phyloP scores from a whole-genome alignment of 2,329 filamentous ascomycete species.

The Aspergillus pseudonomiae region DNA sequence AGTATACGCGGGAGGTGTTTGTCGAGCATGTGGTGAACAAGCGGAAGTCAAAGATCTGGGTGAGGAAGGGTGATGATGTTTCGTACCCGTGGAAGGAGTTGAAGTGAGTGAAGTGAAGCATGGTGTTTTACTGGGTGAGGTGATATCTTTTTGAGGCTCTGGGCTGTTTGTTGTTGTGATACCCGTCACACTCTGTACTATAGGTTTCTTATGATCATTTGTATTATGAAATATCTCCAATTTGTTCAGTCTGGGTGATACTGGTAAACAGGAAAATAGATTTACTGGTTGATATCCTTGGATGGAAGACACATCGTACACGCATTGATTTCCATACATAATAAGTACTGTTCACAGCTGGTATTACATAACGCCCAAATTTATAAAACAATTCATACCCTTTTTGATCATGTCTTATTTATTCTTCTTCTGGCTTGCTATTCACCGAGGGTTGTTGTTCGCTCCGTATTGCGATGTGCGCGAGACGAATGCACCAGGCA shows the following conservation, averaged over 20 bases:
- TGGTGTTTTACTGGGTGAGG: not conserved
- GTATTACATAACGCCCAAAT: not conserved
- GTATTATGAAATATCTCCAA: not conserved
- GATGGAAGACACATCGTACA: constrained; percentile 1
- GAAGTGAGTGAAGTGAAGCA: constrained; percentile 25
- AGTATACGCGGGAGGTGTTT: constrained; percentile 77
- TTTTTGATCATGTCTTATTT: not conserved
- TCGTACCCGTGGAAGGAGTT: constrained; percentile 64
- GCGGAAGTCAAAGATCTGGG: constrained; percentile 85
- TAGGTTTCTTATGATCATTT: not conserved
- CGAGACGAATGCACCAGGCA: constrained; percentile 12
- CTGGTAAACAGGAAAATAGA: not conserved
- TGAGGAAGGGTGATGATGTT: constrained; percentile 79
- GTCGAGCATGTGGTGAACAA: constrained; percentile 86
- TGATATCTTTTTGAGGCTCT: not conserved
- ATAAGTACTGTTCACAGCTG: not conserved
- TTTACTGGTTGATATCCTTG: not conserved
- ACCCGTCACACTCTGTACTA: not conserved
- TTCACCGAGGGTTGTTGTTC: not conserved
- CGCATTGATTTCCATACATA: not conserved
- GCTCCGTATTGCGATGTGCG: not conserved
- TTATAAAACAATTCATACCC: not conserved
- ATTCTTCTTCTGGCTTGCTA: not conserved
- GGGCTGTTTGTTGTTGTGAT: not conserved
- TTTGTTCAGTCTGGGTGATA: not conserved